Evolutionary conservation across 1,284 basidiomycete genomes (phyloP).

Genomic region (Irpex sp.): DNA sequence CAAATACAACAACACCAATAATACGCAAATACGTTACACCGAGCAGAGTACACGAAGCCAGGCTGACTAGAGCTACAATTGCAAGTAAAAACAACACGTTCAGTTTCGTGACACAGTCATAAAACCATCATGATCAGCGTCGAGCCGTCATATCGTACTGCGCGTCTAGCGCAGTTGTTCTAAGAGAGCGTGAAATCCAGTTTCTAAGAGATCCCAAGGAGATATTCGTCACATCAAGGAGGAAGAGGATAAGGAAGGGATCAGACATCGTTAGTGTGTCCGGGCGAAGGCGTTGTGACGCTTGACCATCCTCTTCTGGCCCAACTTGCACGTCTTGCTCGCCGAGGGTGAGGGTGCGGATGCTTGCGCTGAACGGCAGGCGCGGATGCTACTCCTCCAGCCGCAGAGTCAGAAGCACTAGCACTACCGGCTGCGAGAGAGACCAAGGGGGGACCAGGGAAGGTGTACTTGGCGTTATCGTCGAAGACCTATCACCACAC

Average conservation of each 20-base stretch:
- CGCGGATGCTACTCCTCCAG: not conserved
- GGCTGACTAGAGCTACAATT: too few relatives aligned
- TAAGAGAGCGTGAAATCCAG: too few relatives aligned
- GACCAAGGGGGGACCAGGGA: constrained; percentile 9
- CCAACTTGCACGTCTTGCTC: constrained; percentile 4
- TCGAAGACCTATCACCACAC: constrained; percentile 1
- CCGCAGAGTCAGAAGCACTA: not conserved
- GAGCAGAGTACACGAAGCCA: not conserved
- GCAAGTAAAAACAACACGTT: not conserved
- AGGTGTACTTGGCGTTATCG: constrained; percentile 4
- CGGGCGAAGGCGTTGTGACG: not conserved
- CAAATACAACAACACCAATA: not conserved
- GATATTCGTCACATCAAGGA: not conserved
- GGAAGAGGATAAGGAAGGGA: not conserved
- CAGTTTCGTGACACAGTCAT: not conserved
- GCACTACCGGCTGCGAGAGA: constrained; percentile 4
- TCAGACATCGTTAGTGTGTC: constrained; percentile 1
- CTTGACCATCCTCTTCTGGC: constrained; percentile 10
- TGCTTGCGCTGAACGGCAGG: not conserved
- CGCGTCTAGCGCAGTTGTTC: not conserved
- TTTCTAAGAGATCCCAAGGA: too few relatives aligned
- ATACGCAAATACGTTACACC: not conserved
- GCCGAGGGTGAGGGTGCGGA: not conserved
- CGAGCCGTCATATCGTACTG: not conserved
- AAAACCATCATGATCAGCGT: not conserved